A percentile compares a stretch with the other conserved stretches of the same genome.
These are phyloP conservation scores for Mucor sp. DNA, from an alignment of 371 early-diverging fungal genomes.

Conservation along the genomic window DNA sequence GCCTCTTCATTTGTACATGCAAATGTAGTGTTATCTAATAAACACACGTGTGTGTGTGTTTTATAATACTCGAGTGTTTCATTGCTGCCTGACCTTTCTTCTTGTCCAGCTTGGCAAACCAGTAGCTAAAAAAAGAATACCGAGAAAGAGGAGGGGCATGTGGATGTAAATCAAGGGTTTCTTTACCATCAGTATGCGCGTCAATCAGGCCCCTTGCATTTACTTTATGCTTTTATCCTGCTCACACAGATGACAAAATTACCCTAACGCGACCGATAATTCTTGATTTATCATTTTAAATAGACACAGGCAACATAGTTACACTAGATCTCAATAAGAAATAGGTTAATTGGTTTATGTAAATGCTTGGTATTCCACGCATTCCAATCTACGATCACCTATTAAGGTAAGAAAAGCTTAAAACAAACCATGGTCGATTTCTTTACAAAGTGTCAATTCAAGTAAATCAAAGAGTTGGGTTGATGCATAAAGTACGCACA, in stretches of 20 bases:
- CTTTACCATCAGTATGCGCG: not conserved
- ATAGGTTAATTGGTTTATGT: not conserved
- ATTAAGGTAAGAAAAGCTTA: slow-evolving; percentile 4
- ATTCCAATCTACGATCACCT: not conserved
- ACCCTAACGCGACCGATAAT: not conserved
- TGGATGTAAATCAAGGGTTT: not conserved
- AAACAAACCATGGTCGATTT: not conserved
- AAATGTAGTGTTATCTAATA: not conserved
- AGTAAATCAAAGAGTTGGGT: not conserved
- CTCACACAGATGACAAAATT: not conserved
- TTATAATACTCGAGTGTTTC: not conserved
- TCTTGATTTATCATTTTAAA: not conserved
- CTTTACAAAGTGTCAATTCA: not conserved
- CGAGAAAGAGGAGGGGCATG: not conserved
- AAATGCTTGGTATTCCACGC: not conserved
- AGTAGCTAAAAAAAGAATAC: not conserved
- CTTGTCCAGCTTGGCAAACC: not conserved
- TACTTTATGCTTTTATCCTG: not conserved
- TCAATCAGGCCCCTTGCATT: not conserved
- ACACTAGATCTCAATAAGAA: not conserved
- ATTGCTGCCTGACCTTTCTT: not conserved
- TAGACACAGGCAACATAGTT: not conserved
- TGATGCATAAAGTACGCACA: not conserved
- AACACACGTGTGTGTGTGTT: not conserved
- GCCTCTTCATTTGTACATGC: not conserved